Evolutionary conservation across 495 filamentous ascomycete species (phyloP), one percentile per base, ranked within the genome.

Genomic region (Pyronema omphalodes): DNA sequence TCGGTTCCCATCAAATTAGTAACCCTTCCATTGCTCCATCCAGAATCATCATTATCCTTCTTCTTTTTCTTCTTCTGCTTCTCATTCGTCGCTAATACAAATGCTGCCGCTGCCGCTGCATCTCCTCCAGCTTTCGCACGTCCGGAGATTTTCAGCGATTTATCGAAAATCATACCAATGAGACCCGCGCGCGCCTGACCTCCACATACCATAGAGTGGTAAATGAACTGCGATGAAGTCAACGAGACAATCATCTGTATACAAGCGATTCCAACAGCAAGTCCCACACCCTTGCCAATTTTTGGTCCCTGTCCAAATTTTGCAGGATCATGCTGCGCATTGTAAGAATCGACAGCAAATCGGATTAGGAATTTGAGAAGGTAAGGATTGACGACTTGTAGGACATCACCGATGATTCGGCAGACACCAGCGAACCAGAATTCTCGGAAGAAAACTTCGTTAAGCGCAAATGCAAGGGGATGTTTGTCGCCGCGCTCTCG

Each of bases 1-100:
- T 96, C 89, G 39, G 87, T 85, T 53, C 82, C 84, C 89, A 96
- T 95, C 60, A 96, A 64, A 52, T 88, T 93, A 57, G 88, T 76
- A 33, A 96, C 82, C 53, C 84, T 76, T 15, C 89, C 89, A 62
- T 95, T 96, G 44, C 78, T 78, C 89, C 89, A 96, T 15, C 87
- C 88, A 6, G 74, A 73, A 58, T 87, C 57, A 64, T 71, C 63
- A 33, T 68, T 58, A 23, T 68, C 66, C 45, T 68, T 71, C 36
- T 61, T 64, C 18, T 73, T 65, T 45, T 49, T 61, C 39, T 55
- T 69, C 52, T 48, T 35, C 66, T 60, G 23, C 58, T 54, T 9
- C 70, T 68, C 19, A 71, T 71, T 58, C 1, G 17, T 36, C 11
- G 50, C 50, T 35, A 52, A 33, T 3, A 35, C 19, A 11, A 23